A percentile compares a stretch with the other conserved stretches of the same genome.
Evolutionary conservation across 768 basidiomycete species (phyloP).

Genomic region (Suillus discolor): DNA sequence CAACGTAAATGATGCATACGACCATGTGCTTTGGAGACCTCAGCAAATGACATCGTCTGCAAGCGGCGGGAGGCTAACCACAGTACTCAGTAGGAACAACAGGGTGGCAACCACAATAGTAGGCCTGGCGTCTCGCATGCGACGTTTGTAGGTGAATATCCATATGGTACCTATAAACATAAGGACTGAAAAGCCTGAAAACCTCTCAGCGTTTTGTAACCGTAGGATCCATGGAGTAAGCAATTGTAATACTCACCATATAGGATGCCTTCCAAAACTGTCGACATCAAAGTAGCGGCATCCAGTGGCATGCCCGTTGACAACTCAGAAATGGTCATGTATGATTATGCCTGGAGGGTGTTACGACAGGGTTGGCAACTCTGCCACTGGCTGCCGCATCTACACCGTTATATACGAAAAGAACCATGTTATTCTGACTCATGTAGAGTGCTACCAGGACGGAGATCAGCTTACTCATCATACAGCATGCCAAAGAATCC

Average conservation of each 20-base stretch:
- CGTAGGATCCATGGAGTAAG: neutral
- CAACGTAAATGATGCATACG: constrained; percentile 11
- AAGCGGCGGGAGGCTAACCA: neutral
- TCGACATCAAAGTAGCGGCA: neutral
- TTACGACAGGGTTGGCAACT: neutral
- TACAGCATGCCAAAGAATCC: no score
- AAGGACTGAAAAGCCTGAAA: neutral
- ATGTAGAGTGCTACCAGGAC: no score
- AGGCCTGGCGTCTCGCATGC: neutral
- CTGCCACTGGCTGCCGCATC: neutral
- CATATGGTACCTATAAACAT: neutral
- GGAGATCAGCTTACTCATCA: no score
- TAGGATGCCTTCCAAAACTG: neutral
- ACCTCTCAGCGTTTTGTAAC: neutral
- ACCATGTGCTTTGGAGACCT: constrained; percentile 14
- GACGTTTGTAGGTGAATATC: neutral
- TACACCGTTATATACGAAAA: neutral
- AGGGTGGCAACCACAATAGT: neutral
- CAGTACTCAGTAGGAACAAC: neutral
- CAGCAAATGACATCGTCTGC: neutral
- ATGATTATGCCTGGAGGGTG: neutral
- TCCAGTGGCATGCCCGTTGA: neutral
- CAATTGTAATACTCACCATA: neutral
- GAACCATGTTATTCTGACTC: no score
- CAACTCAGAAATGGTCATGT: neutral